phyloP scores from a whole-genome alignment of 1,284 basidiomycete species.

The Malassezia japonica region DNA sequence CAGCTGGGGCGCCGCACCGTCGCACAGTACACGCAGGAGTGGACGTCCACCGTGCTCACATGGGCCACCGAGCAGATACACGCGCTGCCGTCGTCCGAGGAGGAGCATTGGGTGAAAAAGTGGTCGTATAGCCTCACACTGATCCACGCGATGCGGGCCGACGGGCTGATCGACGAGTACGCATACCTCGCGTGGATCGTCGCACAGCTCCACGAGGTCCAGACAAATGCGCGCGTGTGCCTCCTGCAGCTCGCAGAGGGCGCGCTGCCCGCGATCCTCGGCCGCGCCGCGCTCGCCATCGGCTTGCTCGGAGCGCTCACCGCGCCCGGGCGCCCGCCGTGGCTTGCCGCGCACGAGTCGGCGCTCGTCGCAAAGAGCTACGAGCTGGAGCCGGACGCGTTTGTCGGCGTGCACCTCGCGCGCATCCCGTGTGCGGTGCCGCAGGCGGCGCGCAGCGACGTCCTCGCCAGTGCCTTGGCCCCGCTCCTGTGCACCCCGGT shows the following conservation, averaged over 20 bases:
- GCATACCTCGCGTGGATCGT: slow-evolving; percentile 75
- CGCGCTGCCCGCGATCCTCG: not conserved
- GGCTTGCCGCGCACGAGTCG: not conserved
- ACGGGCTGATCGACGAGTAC: slow-evolving; percentile 70
- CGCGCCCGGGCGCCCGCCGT: not conserved
- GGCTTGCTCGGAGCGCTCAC: not conserved
- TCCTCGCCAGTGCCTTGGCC: not conserved
- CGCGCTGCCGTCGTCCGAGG: not conserved
- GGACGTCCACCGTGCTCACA: slow-evolving; percentile 74
- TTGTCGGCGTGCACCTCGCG: slow-evolving; percentile 57
- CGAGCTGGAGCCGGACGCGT: slow-evolving; percentile 55
- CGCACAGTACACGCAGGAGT: slow-evolving; percentile 62
- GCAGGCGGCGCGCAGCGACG: not conserved
- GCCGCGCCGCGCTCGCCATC: not conserved
- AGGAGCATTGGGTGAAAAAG: slow-evolving; percentile 62
- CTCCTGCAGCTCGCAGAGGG: slow-evolving; percentile 58
- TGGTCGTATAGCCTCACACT: slow-evolving; percentile 61
- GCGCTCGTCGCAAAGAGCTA: not conserved
- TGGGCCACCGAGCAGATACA: slow-evolving; percentile 79
- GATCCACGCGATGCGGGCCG: slow-evolving; percentile 66
- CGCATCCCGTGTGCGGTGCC: not conserved
- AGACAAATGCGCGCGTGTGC: slow-evolving; percentile 76
- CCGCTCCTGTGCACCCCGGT: not conserved
- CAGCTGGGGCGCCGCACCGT: slow-evolving; percentile 15
- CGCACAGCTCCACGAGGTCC: slow-evolving; percentile 59